Percentiles rank a stretch among this genome's conserved stretches.
phyloP scores from a whole-genome alignment of 768 basidiomycete species.

The Leucosporidium creatinivorum region DNA sequence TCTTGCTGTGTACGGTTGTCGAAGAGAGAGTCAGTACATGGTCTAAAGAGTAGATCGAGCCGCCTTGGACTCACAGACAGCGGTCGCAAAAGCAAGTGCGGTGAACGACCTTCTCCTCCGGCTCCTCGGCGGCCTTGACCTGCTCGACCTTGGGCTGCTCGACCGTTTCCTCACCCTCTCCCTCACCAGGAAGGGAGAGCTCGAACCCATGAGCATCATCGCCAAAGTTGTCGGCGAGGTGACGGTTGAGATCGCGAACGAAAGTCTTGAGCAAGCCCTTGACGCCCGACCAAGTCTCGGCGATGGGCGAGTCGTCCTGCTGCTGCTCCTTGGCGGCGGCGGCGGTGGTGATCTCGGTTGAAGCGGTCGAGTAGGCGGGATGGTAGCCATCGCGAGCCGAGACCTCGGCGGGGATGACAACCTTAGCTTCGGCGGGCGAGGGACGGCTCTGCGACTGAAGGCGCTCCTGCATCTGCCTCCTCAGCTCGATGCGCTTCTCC shows the following conservation, averaged over 20 bases:
- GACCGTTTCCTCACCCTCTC: not conserved
- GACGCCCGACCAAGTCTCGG: not conserved
- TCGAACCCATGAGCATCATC: conserved; percentile 21
- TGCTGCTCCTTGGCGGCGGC: no score
- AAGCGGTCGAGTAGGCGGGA: not conserved
- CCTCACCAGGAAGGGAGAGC: not conserved
- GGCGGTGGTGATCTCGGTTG: not conserved
- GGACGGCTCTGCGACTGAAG: not conserved
- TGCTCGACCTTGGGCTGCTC: not conserved
- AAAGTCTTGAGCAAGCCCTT: conserved; percentile 19
- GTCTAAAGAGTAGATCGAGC: not conserved
- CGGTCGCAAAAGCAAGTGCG: conserved; percentile 23
- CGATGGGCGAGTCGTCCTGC: no score
- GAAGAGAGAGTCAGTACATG: not conserved
- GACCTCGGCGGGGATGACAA: not conserved
- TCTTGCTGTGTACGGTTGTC: conserved; percentile 36
- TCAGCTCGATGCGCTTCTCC: no score
- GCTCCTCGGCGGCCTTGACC: not conserved
- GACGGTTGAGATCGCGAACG: conserved; percentile 24
- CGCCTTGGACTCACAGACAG: conserved; percentile 8
- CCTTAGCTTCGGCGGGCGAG: not conserved
- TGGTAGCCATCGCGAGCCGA: not conserved
- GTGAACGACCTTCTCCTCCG: conserved; percentile 3
- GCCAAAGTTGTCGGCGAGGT: conserved; percentile 31
- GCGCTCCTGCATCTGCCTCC: not conserved